These are phyloP conservation scores for Magnusiomyces paraingens DNA, from an alignment of 1,139 yeast species.

Conservation along the genomic window DNA sequence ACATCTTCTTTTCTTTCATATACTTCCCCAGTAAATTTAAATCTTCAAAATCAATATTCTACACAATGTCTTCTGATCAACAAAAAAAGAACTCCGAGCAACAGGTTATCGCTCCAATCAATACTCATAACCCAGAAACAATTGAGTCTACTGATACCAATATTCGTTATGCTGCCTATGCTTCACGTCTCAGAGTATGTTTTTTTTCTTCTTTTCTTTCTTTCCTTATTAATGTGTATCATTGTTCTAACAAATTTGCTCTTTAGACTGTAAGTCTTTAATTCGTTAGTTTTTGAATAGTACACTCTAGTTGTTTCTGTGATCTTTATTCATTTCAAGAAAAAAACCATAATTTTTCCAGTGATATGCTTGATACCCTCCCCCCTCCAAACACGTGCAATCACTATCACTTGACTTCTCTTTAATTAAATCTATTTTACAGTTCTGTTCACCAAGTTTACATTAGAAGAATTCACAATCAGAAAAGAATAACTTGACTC, in stretches of 20 bases:
- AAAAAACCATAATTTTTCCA: too few species aligned
- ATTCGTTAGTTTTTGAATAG: neutral
- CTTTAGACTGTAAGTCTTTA: slow-evolving; percentile 15
- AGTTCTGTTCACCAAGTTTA: too few species aligned
- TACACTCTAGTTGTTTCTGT: neutral
- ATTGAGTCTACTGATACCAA: slow-evolving; percentile 45
- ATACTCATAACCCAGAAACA: slow-evolving; percentile 7
- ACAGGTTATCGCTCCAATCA: slow-evolving; percentile 1
- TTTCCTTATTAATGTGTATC: neutral
- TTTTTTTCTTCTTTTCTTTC: neutral
- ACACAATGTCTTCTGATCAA: slow-evolving; percentile 1
- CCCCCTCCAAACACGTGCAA: too few species aligned
- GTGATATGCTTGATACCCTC: too few species aligned
- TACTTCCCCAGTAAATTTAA: neutral
- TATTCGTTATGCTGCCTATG: slow-evolving; percentile 76
- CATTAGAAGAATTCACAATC: neutral
- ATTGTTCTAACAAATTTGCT: neutral
- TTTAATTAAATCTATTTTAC: too few species aligned
- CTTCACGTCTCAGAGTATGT: slow-evolving; percentile 53
- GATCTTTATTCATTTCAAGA: too few species aligned
- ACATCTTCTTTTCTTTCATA: neutral
- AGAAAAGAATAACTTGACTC: neutral
- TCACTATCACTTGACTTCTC: too few species aligned
- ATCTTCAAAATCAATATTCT: neutral
- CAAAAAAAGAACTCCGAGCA: neutral